These are phyloP conservation scores for Pochonia chlamydosporia DNA, from an alignment of 2,329 filamentous ascomycete genomes.

Conservation along the genomic window DNA sequence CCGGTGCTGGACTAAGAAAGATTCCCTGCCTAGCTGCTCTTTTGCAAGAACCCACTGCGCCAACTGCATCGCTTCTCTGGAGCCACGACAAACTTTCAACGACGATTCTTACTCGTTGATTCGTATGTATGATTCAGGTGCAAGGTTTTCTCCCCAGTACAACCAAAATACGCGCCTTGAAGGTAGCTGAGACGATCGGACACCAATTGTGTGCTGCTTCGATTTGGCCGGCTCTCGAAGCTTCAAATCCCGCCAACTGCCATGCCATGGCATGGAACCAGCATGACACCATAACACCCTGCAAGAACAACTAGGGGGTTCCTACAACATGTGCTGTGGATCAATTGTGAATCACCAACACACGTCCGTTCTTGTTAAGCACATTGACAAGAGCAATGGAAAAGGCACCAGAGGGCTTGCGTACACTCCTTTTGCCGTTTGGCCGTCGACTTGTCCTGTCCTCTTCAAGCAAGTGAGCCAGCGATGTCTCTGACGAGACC, in stretches of 20 bases:
- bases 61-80: background rate
- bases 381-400: too few relatives aligned
- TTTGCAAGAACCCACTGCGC: background rate
- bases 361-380: too few relatives aligned
- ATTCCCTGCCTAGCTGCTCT: background rate
- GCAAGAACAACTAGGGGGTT: slow-evolving; percentile 3
- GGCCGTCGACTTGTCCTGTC: background rate
- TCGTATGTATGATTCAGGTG: background rate
- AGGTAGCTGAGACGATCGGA: slow-evolving; percentile 8
- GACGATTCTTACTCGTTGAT: background rate
- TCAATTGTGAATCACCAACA: slow-evolving; percentile 1
- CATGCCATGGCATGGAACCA: background rate
- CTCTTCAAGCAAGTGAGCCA: background rate
- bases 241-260: background rate
- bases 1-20: too few relatives aligned
- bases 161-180: background rate
- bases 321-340: background rate
- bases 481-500: background rate
- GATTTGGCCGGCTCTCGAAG: background rate
- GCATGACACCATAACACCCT: background rate
- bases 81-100: background rate
- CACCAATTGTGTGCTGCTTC: background rate
- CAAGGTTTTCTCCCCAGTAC: background rate
- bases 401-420: too few relatives aligned
- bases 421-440: background rate